Evolutionary conservation across 495 filamentous ascomycete genomes (phyloP).

Genomic region (Neurospora sp.): DNA sequence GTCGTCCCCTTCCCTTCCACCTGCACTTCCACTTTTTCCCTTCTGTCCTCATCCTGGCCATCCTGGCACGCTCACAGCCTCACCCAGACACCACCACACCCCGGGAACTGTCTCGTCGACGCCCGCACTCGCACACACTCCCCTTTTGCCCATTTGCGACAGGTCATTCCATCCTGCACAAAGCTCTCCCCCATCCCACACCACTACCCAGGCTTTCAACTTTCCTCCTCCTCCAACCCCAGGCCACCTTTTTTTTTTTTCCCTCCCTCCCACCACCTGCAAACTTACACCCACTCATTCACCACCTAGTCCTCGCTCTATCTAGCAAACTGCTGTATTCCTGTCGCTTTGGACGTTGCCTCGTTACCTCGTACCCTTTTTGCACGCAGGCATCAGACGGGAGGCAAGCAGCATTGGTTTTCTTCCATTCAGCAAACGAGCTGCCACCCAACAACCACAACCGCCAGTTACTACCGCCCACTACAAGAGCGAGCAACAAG

Average conservation of each 20-base stretch:
- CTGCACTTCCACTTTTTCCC: constrained; percentile 1
- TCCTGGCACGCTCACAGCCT: not conserved
- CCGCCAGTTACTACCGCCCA: not conserved
- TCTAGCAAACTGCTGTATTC: not conserved
- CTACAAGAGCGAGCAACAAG: not conserved
- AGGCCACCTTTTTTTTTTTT: constrained; percentile 18
- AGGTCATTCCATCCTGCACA: constrained; percentile 7
- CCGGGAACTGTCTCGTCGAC: not conserved
- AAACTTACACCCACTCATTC: not conserved
- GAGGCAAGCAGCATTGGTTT: not conserved
- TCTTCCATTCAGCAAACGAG: not conserved
- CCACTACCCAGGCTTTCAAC: constrained; percentile 2
- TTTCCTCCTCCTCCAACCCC: constrained; percentile 22
- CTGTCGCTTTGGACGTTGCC: not conserved
- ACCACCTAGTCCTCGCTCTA: not conserved
- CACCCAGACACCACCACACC: constrained; percentile 5
- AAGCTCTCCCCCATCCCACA: constrained; percentile 17
- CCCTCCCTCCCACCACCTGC: constrained; percentile 3
- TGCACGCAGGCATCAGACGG: not conserved
- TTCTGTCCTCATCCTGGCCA: not conserved
- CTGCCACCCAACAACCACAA: not conserved
- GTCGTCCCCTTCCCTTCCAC: not conserved
- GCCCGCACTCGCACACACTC: not conserved
- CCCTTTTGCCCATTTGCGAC: constrained; percentile 12
- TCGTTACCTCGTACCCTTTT: not conserved